Conservation (phyloP, 129 eudicot genomes). For the Flaveria bidentis region DNA sequence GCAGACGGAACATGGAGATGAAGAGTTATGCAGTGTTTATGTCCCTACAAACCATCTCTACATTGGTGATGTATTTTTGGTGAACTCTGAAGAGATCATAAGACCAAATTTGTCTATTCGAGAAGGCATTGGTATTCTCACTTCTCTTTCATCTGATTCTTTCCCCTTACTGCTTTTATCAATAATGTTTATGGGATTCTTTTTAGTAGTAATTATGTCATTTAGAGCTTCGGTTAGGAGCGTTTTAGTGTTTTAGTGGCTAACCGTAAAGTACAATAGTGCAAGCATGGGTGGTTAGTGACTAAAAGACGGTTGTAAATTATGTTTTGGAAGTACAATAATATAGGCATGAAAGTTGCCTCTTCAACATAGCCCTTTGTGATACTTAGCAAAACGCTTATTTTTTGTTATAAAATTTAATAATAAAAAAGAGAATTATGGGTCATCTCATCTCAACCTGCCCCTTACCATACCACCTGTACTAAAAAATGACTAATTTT, state of each 20-base stretch:
- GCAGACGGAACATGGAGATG: slow-evolving; percentile 91
- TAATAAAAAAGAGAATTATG: too few species aligned
- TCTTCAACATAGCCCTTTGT: background rate
- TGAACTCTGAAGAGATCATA: slow-evolving; percentile 80
- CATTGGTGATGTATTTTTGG: slow-evolving; percentile 86
- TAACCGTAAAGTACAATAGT: background rate
- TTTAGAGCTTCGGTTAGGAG: background rate
- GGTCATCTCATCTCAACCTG: too few species aligned
- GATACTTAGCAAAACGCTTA: background rate
- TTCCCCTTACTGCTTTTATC: background rate
- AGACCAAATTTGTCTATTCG: slow-evolving; percentile 87
- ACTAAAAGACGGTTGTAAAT: background rate
- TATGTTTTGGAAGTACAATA: background rate
- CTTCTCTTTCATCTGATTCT: background rate
- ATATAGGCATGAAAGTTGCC: background rate
- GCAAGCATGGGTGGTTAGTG: background rate
- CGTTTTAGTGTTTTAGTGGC: too few species aligned
- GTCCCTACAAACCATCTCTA: slow-evolving; percentile 96
- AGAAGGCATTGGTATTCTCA: slow-evolving; percentile 81
- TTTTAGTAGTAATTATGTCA: background rate
- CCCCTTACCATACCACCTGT: too few species aligned
- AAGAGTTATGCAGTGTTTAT: slow-evolving; percentile 80
- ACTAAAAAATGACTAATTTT: too few species aligned
- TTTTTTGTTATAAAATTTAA: too few species aligned
- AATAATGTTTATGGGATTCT: too few species aligned